A percentile compares a stretch with the other conserved stretches of the same genome.
These are phyloP conservation scores for Phytophthora fragariaefolia DNA, from an alignment of 352 stramenopile genomes.

Conservation along the genomic window DNA sequence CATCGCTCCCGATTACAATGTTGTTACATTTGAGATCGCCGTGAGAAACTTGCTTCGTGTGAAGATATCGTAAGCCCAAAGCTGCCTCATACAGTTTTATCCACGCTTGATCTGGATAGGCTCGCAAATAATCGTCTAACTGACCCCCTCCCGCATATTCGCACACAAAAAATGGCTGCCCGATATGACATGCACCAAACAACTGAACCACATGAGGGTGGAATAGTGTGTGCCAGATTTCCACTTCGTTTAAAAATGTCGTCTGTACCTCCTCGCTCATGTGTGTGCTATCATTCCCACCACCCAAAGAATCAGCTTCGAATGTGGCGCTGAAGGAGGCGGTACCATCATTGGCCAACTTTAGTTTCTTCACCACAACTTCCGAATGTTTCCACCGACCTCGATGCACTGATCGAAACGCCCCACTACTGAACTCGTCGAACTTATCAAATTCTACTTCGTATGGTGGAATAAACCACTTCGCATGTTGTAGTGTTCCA, in stretches of 20 bases:
- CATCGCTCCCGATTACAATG: neutral
- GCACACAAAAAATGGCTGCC: slow-evolving; percentile 14
- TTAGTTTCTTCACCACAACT: slow-evolving; percentile 32
- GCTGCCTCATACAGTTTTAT: slow-evolving; percentile 9
- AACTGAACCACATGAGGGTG: slow-evolving; percentile 17
- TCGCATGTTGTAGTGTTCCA: neutral
- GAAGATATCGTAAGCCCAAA: slow-evolving; percentile 6
- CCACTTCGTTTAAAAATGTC: slow-evolving; percentile 3
- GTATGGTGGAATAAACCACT: slow-evolving; percentile 34
- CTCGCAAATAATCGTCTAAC: slow-evolving; percentile 1
- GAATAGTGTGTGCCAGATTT: slow-evolving; percentile 3
- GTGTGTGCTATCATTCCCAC: neutral
- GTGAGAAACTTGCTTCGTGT: slow-evolving; percentile 1
- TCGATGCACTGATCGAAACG: slow-evolving; percentile 24
- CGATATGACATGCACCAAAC: slow-evolving; percentile 7
- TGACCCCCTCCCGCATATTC: slow-evolving; percentile 10
- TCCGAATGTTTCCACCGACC: slow-evolving; percentile 19
- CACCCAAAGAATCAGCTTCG: neutral
- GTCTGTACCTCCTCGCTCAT: neutral
- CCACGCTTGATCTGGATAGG: slow-evolving; percentile 5
- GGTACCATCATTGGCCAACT: neutral
- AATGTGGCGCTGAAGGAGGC: neutral
- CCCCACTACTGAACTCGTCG: slow-evolving; percentile 20
- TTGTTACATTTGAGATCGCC: neutral
- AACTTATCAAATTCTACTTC: slow-evolving; percentile 31